Evolutionary conservation across 2,329 filamentous ascomycete species (phyloP), one percentile per base, ranked within the genome.

Genomic region (Paecilomyces dactylethromorphus): DNA sequence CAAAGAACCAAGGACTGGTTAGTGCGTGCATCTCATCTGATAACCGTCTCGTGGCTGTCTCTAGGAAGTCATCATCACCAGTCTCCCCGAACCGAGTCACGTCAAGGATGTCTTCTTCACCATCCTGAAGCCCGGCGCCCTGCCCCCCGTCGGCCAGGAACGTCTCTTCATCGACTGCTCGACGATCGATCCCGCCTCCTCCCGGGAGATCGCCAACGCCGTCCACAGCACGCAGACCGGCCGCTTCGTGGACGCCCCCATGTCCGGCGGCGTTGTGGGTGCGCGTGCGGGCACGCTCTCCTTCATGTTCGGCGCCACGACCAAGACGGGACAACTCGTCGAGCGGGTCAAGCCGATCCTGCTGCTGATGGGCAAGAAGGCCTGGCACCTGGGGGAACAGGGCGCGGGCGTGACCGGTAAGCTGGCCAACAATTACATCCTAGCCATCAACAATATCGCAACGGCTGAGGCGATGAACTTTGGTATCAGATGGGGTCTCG

Each of bases 191-290:
- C 92, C 92, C 0, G 86, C 86, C 32, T 91, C 92, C 2, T 97
- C 92, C 1, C 85, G 85, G 45, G 83, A 86, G 64, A 88, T 97
- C 4, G 91, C 92, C 22, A 81, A 86, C 61, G 82, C 83, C 24
- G 87, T 95, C 1, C 83, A 81, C 59, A 83, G 83, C 4, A 85
- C 85, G 1, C 81, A 84, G 1, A 84, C 88, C 70, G 90, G 90
- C 56, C 82, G 82, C 56, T 97, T 97, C 69, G 87, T 97, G 59
- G 94, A 99, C 71, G 93, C 94, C 2, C 94, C 94, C 52, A 96
- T 99, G 88, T 97, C 93, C 0, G 94, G 94, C 54, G 94, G 94
- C 55, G 92, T 97, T 0, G 91, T 97, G 4, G 94, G 93, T 51
- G 94, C 94, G 11, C 82, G 86, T 5, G 91, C 91, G 12, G 94